Percentiles rank a stretch among this genome's conserved stretches.
phyloP scores from a whole-genome alignment of 441 rosid genomes.

The Macaranga tanarius region DNA sequence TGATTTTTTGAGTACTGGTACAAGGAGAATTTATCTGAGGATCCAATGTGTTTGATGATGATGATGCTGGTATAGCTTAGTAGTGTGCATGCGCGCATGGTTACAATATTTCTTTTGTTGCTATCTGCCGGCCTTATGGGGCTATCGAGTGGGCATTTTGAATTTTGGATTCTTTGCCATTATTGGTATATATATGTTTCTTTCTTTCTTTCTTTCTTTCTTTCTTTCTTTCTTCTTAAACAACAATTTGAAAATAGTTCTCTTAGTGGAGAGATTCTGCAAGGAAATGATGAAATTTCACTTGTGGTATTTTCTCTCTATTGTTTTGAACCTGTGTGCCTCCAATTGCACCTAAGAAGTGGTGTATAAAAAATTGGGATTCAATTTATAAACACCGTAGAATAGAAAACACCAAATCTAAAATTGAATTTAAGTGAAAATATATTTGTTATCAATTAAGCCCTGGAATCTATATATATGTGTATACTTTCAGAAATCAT shows the following conservation, averaged over 20 bases:
- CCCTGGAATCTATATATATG: too few relatives aligned
- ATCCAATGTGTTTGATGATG: conserved; percentile 22
- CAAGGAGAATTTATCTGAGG: conserved; percentile 16
- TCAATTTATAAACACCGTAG: too few relatives aligned
- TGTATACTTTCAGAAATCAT: too few relatives aligned
- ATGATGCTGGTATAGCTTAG: not conserved
- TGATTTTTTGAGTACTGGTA: conserved; percentile 8
- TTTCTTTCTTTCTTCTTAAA: not conserved
- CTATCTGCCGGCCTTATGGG: conserved; percentile 16
- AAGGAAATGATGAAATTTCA: not conserved
- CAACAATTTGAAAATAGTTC: not conserved
- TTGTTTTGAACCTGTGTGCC: not conserved
- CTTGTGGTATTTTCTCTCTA: not conserved
- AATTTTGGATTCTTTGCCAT: not conserved
- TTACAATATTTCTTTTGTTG: conserved; percentile 14
- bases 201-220: not conserved
- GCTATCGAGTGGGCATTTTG: conserved; percentile 19
- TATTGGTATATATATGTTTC: too few relatives aligned
- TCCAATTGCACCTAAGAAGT: not conserved
- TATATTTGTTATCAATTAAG: too few relatives aligned
- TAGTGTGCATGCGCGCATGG: conserved; percentile 18
- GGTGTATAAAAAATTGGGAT: too few relatives aligned
- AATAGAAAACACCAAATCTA: too few relatives aligned
- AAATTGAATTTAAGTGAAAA: too few relatives aligned
- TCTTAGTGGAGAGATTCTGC: not conserved